These are phyloP conservation scores for Sphaerobolus stellatus DNA, from an alignment of 1,284 basidiomycete genomes.

Conservation along the genomic window DNA sequence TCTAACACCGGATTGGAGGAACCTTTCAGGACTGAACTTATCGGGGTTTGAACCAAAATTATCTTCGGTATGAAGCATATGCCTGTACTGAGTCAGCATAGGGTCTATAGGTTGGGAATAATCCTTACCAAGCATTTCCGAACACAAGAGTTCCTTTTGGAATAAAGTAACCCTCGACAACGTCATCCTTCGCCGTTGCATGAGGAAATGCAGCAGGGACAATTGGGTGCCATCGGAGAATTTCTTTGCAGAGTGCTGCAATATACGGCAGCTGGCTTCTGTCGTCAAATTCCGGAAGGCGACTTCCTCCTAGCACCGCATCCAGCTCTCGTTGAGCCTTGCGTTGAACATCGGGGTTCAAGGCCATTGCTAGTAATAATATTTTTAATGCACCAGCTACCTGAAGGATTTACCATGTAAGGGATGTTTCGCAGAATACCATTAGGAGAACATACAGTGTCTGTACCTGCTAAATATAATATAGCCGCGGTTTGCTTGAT, in stretches of 20 bases:
- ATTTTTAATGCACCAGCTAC: no score
- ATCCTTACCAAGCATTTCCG: background rate
- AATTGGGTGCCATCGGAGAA: slow-evolving; percentile 21
- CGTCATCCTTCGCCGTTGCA: slow-evolving; percentile 4
- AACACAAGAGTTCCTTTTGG: background rate
- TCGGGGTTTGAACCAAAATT: slow-evolving; percentile 7
- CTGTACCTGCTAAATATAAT: slow-evolving; percentile 31
- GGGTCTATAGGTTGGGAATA: no score
- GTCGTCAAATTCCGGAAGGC: slow-evolving; percentile 13
- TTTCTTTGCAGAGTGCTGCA: slow-evolving; percentile 22
- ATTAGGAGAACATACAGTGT: slow-evolving; percentile 18
- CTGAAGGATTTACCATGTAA: no score
- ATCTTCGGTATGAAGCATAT: no score
- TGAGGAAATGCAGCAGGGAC: slow-evolving; percentile 9
- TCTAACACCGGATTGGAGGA: slow-evolving; percentile 5
- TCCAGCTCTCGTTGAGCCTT: background rate
- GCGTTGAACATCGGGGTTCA: slow-evolving; percentile 22
- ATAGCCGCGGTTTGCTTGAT: slow-evolving; percentile 40
- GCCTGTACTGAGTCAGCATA: no score
- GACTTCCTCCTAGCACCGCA: background rate
- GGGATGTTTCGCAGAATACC: background rate
- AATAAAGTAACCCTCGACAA: background rate
- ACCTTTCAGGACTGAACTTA: slow-evolving; percentile 13
- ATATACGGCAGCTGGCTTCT: slow-evolving; percentile 21
- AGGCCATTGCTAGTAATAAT: slow-evolving; percentile 22